Conservation (phyloP, 225 moss, liverwort and hornwort genomes). For the Bryum argenteum region DNA sequence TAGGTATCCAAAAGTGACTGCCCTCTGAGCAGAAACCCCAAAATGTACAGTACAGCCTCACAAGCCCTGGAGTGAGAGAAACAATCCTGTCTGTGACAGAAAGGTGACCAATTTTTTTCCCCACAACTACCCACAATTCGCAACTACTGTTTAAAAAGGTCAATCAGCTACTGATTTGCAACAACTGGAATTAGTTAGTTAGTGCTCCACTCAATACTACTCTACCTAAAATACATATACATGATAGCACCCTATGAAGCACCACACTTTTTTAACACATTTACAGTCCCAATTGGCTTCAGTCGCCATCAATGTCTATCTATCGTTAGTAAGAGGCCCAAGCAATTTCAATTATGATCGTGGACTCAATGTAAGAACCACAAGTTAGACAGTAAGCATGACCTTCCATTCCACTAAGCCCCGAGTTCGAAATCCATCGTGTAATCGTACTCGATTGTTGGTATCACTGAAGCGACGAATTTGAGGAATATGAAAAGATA, state of each 20-base stretch:
- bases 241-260: slow-evolving; percentile 46
- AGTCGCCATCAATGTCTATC: slow-evolving; percentile 43
- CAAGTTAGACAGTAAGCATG: slow-evolving; percentile 52
- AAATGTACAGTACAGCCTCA: slow-evolving; percentile 56
- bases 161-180: slow-evolving; percentile 39
- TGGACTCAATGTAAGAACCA: slow-evolving; percentile 77
- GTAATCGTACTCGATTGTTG: slow-evolving; percentile 99
- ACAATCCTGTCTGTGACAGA: slow-evolving; percentile 30
- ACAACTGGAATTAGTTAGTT: slow-evolving; percentile 33
- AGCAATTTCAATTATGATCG: slow-evolving; percentile 45
- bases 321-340: slow-evolving; percentile 40
- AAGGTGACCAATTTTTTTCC: slow-evolving; percentile 35
- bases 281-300: slow-evolving; percentile 47
- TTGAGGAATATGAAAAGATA: slow-evolving; percentile 98
- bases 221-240: slow-evolving; percentile 50
- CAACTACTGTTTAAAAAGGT: slow-evolving; percentile 30
- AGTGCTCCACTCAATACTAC: slow-evolving; percentile 37
- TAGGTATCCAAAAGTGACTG: slow-evolving; percentile 50
- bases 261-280: slow-evolving; percentile 54
- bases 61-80: slow-evolving; percentile 33
- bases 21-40: slow-evolving; percentile 41
- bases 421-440: slow-evolving; percentile 99
- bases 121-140: slow-evolving; percentile 42
- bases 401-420: slow-evolving; percentile 55
- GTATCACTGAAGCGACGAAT: slow-evolving; percentile 97